Base-by-base conservation (phyloP, 768 basidiomycete genomes). In the Phylloporus sp. region DNA sequence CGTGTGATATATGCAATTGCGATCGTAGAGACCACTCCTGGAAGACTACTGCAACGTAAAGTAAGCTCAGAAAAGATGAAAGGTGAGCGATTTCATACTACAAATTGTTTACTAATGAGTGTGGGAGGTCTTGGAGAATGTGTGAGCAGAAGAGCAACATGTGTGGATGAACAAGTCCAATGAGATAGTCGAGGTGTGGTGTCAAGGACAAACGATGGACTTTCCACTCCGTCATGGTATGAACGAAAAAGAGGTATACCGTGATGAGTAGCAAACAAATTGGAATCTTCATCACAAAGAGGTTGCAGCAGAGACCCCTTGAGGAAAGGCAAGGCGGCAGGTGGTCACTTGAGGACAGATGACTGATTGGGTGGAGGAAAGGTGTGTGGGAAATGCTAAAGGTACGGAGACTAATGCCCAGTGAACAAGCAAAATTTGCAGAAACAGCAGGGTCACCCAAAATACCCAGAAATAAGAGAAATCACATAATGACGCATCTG, bases 401-500 rank as follows among this genome's bases (percentile, higher is more conserved):
- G 45, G 52, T 18, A 48, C 15, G 41, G 41, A 47, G 46, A 53
- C 52, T 50, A 46, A 34, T 59, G 54, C 51, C 50, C 57, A 61
- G 18, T 55, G 51, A 58, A 63, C 59, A 57, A 64, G 61, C 61
- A 65, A 60, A 45, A 42, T 45, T 28, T 39, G 43, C 47, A 45
- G 32, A 49, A 58, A 61, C 49, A 65, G 63, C 56, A 59, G 45
- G 40, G 34, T 40, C 60, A 71, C 49, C 48, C 55, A n/a, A 53
- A 46, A 58, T 56, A 56, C 46, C 57, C 55, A 26, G 39, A 59
- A 50, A 55, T 50, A 53, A 40, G 49, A 45, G 49, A 48, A 55
- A 69, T 89, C 81, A 91, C 89, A 91, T 91, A 67, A 91, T 78
- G 59, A 88, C 72, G 71, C 89, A 91, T 71, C 85, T 87, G 76